Conservation (phyloP, 768 basidiomycete species). For the Agrocybe praecox region DNA sequence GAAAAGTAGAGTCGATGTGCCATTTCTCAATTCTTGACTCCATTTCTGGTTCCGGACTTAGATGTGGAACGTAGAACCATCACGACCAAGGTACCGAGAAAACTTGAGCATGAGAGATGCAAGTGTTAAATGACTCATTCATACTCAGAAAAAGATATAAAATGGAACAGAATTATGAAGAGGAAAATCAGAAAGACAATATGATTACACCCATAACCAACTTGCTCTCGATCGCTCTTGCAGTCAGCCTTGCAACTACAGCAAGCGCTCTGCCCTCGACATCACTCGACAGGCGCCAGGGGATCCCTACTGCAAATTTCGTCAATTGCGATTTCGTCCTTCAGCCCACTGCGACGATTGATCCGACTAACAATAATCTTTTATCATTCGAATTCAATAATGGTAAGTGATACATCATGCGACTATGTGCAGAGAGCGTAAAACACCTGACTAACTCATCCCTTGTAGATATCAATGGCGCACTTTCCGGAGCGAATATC, state of each 20-base stretch:
- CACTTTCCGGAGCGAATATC: neutral
- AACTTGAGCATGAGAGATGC: no score
- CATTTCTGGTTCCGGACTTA: no score
- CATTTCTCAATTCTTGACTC: no score
- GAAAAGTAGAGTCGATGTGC: no score
- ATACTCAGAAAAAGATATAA: no score
- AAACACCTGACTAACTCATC: neutral
- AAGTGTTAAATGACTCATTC: no score
- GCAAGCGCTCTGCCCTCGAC: neutral
- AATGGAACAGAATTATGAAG: no score
- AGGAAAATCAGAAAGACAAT: no score
- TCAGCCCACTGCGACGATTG: slow-evolving; percentile 1
- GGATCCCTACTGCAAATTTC: neutral
- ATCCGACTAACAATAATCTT: neutral
- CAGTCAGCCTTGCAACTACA: neutral
- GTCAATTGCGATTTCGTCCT: slow-evolving; percentile 4
- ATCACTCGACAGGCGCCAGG: slow-evolving; percentile 1
- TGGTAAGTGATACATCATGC: neutral
- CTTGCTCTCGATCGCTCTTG: neutral
- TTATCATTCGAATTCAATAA: slow-evolving; percentile 1
- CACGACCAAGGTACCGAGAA: no score
- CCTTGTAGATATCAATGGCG: neutral
- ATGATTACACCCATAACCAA: neutral
- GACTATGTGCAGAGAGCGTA: no score
- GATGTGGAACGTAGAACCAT: no score